These are phyloP conservation scores for Pythium sukuiense DNA, from an alignment of 352 stramenopile genomes.

Conservation along the genomic window DNA sequence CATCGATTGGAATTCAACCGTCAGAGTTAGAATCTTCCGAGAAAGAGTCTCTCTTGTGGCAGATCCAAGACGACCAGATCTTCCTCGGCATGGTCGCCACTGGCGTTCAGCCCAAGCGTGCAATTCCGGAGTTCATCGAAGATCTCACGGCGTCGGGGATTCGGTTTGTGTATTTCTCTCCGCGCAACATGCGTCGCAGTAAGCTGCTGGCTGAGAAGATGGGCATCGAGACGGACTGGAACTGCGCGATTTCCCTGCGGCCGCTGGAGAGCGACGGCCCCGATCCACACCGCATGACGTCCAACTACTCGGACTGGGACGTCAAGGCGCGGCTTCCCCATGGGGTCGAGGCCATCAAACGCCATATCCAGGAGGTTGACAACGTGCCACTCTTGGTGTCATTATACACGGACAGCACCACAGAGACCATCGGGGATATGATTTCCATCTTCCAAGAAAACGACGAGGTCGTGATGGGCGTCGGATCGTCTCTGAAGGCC, in stretches of 20 bases:
- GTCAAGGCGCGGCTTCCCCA: slow-evolving; percentile 96
- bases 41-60: slow-evolving; percentile 67
- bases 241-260: slow-evolving; percentile 97
- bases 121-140: slow-evolving; percentile 95
- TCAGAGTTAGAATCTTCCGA: slow-evolving; percentile 56
- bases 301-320: slow-evolving; percentile 97
- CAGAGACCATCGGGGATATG: slow-evolving; percentile 95
- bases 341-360: slow-evolving; percentile 94
- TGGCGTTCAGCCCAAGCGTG: slow-evolving; percentile 92
- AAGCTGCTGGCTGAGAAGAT: slow-evolving; percentile 98
- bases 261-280: slow-evolving; percentile 89
- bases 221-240: slow-evolving; percentile 99
- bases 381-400: slow-evolving; percentile 98
- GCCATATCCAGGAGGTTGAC: slow-evolving; percentile 96
- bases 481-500: slow-evolving; percentile 76
- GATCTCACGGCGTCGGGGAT: slow-evolving; percentile 95
- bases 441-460: slow-evolving; percentile 86
- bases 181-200: slow-evolving; percentile 97
- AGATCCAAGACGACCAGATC: slow-evolving; percentile 95
- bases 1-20: slow-evolving; percentile 44
- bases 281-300: slow-evolving; percentile 96
- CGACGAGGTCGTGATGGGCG: slow-evolving; percentile 79
- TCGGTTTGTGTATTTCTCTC: slow-evolving; percentile 99
- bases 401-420: slow-evolving; percentile 97
- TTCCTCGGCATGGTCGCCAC: slow-evolving; percentile 97